Conservation (phyloP, 306 rosid genomes). For the Trichosanthes cucumerina region DNA sequence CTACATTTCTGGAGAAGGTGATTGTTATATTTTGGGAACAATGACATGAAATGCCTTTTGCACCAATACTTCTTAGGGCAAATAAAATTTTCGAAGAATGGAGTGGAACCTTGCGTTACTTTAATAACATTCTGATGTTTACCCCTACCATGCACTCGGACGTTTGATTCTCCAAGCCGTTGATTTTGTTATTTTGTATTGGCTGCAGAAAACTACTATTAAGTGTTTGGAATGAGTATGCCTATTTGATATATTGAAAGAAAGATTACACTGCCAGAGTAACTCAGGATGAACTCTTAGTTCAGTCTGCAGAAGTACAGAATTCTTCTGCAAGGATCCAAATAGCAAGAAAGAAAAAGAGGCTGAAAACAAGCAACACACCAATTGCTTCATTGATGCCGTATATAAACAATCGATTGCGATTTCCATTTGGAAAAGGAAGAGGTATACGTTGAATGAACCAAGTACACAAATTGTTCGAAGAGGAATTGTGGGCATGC, state of each 20-base stretch:
- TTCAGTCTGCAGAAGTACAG: background rate
- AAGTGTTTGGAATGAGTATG: background rate
- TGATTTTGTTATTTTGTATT: background rate
- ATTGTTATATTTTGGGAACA: background rate
- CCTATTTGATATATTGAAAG: background rate
- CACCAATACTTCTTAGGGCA: background rate
- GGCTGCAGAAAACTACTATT: background rate
- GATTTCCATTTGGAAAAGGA: background rate
- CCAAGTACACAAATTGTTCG: background rate
- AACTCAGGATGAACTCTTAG: conserved; percentile 2
- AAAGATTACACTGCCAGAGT: background rate
- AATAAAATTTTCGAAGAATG: background rate
- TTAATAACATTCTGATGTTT: background rate
- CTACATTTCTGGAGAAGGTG: background rate
- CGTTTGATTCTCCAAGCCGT: background rate
- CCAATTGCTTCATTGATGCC: background rate
- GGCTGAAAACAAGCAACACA: background rate
- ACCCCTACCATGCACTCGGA: background rate
- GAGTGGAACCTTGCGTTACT: background rate
- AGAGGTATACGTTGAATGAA: background rate
- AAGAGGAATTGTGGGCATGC: background rate
- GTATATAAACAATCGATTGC: conserved; percentile 4
- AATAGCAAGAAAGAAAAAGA: background rate
- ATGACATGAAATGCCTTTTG: background rate
- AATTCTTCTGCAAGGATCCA: conserved; percentile 1